Evolutionary conservation across 331 rosid species (phyloP).

Genomic region (Acacia concinna): DNA sequence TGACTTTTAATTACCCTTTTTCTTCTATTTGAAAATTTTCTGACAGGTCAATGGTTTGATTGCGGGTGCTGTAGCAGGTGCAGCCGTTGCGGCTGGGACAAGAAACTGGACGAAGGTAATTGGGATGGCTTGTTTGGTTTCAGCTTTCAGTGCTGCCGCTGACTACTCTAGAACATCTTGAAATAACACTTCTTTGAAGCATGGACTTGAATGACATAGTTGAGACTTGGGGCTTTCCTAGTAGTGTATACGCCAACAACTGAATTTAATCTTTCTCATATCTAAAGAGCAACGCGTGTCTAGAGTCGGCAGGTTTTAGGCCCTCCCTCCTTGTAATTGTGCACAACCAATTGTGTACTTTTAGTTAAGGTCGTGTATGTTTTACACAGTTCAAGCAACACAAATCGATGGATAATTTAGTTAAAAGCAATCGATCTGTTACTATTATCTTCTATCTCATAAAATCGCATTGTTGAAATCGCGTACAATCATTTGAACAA

Average conservation of each 20-base stretch:
- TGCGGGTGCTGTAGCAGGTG: conserved; percentile 83
- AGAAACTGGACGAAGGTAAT: conserved; percentile 61
- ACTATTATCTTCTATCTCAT: background rate
- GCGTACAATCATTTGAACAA: background rate
- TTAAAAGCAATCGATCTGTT: background rate
- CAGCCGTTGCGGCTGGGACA: conserved; percentile 62
- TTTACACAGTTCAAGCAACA: background rate
- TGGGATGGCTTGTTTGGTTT: conserved; percentile 63
- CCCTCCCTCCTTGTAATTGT: background rate
- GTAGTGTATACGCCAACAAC: background rate
- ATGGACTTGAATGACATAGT: background rate
- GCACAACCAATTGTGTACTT: background rate
- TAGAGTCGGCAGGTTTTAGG: background rate
- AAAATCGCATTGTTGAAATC: background rate
- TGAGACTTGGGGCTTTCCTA: background rate
- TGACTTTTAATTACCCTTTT: background rate
- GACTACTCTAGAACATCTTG: conserved; percentile 57
- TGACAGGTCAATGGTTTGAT: conserved; percentile 75
- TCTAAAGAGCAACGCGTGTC: background rate
- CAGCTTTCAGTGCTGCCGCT: conserved; percentile 62
- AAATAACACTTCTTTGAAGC: background rate
- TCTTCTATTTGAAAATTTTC: conserved; percentile 2
- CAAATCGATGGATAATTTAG: background rate
- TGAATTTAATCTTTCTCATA: background rate
- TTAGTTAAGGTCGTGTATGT: conserved; percentile 1